Percentiles rank a stretch among this genome's conserved stretches.
These are phyloP conservation scores for Cadophora gregata DNA, from an alignment of 2,329 filamentous ascomycete genomes.

Conservation along the genomic window DNA sequence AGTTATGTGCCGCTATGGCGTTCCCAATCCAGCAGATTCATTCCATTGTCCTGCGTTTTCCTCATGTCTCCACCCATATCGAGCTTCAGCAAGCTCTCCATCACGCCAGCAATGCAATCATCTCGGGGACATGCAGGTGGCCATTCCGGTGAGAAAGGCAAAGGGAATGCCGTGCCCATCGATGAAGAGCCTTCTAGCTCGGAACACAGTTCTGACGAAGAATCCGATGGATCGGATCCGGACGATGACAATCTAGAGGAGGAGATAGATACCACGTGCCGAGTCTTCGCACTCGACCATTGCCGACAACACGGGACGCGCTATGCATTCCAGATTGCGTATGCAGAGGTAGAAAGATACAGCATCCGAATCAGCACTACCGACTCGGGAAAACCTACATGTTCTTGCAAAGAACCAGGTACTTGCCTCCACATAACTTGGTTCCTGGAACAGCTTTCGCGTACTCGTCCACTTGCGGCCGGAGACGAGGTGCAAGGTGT, in stretches of 20 bases:
- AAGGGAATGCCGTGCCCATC: constrained; percentile 28
- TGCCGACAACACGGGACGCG: constrained; percentile 34
- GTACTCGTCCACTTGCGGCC: constrained; percentile 14
- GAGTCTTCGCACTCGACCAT: constrained; percentile 37
- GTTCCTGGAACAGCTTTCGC: constrained; percentile 35
- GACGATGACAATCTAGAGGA: constrained; percentile 26
- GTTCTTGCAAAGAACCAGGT: constrained; percentile 33
- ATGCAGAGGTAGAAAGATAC: constrained; percentile 36
- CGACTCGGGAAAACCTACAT: constrained; percentile 27
- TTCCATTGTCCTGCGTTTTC: constrained; percentile 19
- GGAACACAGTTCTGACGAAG: constrained; percentile 25
- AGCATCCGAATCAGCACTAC: constrained; percentile 37
- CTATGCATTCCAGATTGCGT: constrained; percentile 42
- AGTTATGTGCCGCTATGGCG: constrained; percentile 34
- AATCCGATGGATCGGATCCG: constrained; percentile 24
- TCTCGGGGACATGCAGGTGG: constrained; percentile 28
- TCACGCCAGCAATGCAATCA: constrained; percentile 40
- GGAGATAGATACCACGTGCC: constrained; percentile 22
- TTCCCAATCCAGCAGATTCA: constrained; percentile 22
- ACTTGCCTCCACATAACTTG: constrained; percentile 38
- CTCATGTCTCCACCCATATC: constrained; percentile 42
- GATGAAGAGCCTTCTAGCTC: constrained; percentile 16
- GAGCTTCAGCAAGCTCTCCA: constrained; percentile 42
- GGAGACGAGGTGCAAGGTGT: constrained; percentile 1
- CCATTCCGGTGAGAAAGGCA: constrained; percentile 30